Base-by-base conservation (phyloP, 163 green algal species). In the Scenedesmus sp. region DNA sequence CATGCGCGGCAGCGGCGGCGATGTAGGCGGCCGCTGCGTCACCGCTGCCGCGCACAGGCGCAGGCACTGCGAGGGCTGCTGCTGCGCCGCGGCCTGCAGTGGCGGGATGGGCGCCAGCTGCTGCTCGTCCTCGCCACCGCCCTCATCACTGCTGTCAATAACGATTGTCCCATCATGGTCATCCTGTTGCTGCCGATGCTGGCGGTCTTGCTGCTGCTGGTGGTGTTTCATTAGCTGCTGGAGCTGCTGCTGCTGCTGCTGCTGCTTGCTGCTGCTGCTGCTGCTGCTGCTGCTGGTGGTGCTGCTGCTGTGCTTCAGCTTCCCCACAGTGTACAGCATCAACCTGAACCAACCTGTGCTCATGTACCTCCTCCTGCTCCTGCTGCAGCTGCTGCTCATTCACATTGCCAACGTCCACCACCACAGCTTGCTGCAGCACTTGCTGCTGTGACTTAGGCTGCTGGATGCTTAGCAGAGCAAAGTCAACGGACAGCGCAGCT, bases 391-490 rank as follows among this genome's bases (percentile, higher is more conserved):
- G 72, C 13, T 81, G 72, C 72, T 46, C 15, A 15, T 44, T 37
- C 26, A 49, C 9, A n/a, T 15, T 42, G 7, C 42, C 42, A 12
- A 12, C 13, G 76, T 33, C 12, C 7, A 51, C 15, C 76, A 83
- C 3, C 40, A 35, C 35, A 18, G 20, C 24, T 37, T 83, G 76
- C 76, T 59, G 40, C 6, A 59, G 76, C 3, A n/a, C 18, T 46
- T 85, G 80, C 43, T 85, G 80, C 80, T 85, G 80, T 26, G 5
- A 46, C 42, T 51, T 18, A 24, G 56, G 42, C 26, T 70, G 80
- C 44, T 44, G n/a, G 80, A 0, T 70, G 0, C 22, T 12, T 24
- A 43, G 80, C 43, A 24, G 24, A 13, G 46, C 80, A 65, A 43
- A 68, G 16, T 40, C 44, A 68, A 26, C 44, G 22, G 42, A 40